Evolutionary conservation across 2,329 filamentous ascomycete species (phyloP).

Genomic region (Hypoxylon sp.): DNA sequence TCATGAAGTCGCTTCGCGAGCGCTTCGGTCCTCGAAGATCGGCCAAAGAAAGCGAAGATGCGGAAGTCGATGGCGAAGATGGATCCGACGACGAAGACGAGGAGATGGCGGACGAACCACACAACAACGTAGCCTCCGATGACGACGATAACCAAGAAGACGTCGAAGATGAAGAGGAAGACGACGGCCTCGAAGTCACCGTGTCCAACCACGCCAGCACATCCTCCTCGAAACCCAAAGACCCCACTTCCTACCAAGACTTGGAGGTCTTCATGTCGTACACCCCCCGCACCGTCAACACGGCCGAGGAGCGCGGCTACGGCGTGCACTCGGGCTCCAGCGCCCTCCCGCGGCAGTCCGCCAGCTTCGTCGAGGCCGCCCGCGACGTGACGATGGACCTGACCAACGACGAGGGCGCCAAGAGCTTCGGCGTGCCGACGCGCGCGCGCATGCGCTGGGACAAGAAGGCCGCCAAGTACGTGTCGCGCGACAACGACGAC

Average conservation of each 20-base stretch:
- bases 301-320: constrained; percentile 91
- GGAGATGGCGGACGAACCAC: not conserved
- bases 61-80: constrained; percentile 32
- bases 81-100: constrained; percentile 37
- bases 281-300: constrained; percentile 81
- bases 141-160: not conserved
- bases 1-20: constrained; percentile 79
- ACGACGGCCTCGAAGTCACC: constrained; percentile 74
- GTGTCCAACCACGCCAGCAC: constrained; percentile 68
- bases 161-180: constrained; percentile 14
- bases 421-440: constrained; percentile 81
- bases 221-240: constrained; percentile 56
- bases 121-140: not conserved
- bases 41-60: constrained; percentile 59
- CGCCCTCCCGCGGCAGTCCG: constrained; percentile 63
- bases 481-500: constrained; percentile 90
- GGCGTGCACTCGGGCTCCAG: constrained; percentile 82
- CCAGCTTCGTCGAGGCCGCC: constrained; percentile 90
- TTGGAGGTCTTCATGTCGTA: constrained; percentile 97
- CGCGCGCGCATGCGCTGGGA: constrained; percentile 91
- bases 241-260: constrained; percentile 78
- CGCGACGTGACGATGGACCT: constrained; percentile 92
- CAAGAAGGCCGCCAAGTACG: constrained; percentile 96
- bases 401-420: constrained; percentile 84
- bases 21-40: constrained; percentile 73